Evolutionary conservation across 192 early-diverging fungal species (phyloP).

Genomic region (Entomortierella parvispora): DNA sequence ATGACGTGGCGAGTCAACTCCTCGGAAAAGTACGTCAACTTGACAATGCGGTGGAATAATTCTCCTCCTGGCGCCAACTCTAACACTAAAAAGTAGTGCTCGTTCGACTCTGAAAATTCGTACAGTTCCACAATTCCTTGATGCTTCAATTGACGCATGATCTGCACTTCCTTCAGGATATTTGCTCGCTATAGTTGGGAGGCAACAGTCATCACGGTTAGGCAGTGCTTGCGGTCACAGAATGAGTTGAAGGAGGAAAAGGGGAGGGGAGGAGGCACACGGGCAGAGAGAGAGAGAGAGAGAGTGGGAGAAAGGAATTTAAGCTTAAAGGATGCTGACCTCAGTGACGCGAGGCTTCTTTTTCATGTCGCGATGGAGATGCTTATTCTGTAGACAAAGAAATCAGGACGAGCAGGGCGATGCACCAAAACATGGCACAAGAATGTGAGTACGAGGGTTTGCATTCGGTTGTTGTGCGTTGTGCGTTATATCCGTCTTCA

Average conservation of each 20-base stretch:
- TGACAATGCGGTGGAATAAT: constrained; percentile 88
- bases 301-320: not conserved
- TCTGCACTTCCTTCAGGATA: constrained; percentile 88
- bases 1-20: constrained; percentile 83
- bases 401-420: constrained; percentile 6
- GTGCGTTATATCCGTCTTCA: not conserved
- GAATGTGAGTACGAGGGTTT: constrained; percentile 23
- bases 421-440: constrained; percentile 1
- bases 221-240: too few species aligned
- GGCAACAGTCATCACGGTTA: too few species aligned
- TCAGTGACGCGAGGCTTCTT: constrained; percentile 58
- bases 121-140: constrained; percentile 79
- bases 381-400: constrained; percentile 47
- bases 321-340: constrained; percentile 38
- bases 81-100: constrained; percentile 81
- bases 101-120: constrained; percentile 80
- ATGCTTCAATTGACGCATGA: constrained; percentile 84
- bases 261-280: not conserved
- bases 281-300: not conserved
- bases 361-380: constrained; percentile 61
- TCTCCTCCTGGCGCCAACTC: constrained; percentile 92
- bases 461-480: not conserved
- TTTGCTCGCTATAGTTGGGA: constrained; percentile 71
- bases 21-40: constrained; percentile 85
- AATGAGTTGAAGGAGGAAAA: not conserved